Evolutionary conservation across 352 stramenopile species (phyloP).

Genomic region (Globisporangium middletonii): DNA sequence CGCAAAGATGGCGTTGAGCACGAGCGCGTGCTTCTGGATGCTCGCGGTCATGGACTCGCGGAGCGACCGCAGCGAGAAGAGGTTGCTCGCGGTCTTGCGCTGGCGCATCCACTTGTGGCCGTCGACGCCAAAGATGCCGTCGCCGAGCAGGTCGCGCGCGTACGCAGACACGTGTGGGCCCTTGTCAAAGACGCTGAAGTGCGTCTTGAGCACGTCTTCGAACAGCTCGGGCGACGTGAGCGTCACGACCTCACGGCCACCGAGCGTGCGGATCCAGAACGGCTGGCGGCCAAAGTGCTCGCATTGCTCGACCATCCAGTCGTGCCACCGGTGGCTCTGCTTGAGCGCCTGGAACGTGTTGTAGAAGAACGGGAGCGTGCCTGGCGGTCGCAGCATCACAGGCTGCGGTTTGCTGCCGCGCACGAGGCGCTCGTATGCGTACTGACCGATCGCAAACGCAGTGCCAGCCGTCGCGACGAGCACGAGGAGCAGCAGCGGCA

Average conservation of each 20-base stretch:
- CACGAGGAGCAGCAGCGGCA: neutral
- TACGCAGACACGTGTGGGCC: too few relatives aligned
- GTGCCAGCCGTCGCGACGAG: neutral
- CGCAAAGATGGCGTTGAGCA: too few relatives aligned
- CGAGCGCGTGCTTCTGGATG: too few relatives aligned
- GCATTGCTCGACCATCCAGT: neutral
- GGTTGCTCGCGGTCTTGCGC: too few relatives aligned
- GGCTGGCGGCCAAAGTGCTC: neutral
- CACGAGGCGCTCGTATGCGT: neutral
- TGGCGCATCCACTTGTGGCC: too few relatives aligned
- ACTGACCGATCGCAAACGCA: neutral
- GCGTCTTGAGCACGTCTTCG: slow-evolving; percentile 18
- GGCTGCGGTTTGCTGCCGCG: neutral
- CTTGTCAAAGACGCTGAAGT: too few relatives aligned
- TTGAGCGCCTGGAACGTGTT: neutral
- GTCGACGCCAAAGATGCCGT: too few relatives aligned
- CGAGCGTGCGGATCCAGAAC: neutral
- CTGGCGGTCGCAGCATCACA: neutral
- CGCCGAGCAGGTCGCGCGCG: too few relatives aligned
- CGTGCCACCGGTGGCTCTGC: neutral
- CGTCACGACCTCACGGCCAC: neutral
- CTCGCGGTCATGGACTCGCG: too few relatives aligned
- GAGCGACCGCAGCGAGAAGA: too few relatives aligned
- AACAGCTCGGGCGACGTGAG: neutral
- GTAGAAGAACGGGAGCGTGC: neutral